A percentile compares a stretch with the other conserved stretches of the same genome.
Conservation (phyloP, 2,329 filamentous ascomycete genomes). For the Aspergillus bombycis region DNA sequence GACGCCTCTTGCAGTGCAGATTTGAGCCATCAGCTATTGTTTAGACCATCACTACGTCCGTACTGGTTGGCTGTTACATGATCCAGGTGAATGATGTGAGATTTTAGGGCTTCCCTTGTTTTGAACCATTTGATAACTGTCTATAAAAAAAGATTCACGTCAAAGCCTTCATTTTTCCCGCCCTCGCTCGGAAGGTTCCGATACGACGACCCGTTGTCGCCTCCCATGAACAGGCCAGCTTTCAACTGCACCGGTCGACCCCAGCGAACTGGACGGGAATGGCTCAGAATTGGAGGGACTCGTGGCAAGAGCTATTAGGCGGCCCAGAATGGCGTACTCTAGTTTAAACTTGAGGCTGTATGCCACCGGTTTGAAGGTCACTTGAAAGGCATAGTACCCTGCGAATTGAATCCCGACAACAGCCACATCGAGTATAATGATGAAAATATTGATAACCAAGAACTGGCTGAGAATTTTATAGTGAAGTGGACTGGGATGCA, state of each 20-base stretch:
- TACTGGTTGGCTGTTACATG: neutral
- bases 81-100: neutral
- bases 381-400: conserved; percentile 47
- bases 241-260: neutral
- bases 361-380: conserved; percentile 47
- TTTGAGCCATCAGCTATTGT: neutral
- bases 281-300: neutral
- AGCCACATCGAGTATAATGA: conserved; percentile 49
- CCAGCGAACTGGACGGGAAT: neutral
- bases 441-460: conserved; percentile 50
- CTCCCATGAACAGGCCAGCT: neutral
- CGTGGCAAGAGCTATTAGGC: neutral
- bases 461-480: conserved; percentile 51
- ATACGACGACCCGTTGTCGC: neutral
- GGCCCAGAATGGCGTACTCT: conserved; percentile 33
- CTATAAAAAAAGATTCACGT: neutral
- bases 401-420: conserved; percentile 46
- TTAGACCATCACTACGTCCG: neutral
- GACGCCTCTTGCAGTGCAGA: neutral
- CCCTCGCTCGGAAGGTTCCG: neutral
- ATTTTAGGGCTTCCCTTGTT: neutral
- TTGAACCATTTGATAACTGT: neutral
- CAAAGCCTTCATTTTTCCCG: neutral
- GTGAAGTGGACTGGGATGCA: conserved; percentile 25
- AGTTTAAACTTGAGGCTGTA: conserved; percentile 54